Conservation (phyloP, 768 basidiomycete genomes). For the Gloeophyllum trabeum region DNA sequence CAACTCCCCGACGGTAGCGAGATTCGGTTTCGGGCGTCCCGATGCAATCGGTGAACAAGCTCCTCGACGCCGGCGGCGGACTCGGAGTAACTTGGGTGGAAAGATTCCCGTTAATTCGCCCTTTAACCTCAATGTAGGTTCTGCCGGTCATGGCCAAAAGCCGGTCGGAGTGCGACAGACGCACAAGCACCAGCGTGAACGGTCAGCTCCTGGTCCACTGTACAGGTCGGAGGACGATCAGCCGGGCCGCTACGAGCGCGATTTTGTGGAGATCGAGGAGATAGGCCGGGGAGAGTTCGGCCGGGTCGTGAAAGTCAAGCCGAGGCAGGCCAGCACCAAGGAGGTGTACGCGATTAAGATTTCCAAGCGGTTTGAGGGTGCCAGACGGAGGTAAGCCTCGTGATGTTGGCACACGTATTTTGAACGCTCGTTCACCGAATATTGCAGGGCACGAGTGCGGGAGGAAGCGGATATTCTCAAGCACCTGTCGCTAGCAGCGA, state of each 20-base stretch:
- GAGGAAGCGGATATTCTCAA: slow-evolving; percentile 93
- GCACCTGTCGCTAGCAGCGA: slow-evolving; percentile 39
- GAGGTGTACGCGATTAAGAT: slow-evolving; percentile 83
- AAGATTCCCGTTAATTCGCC: not conserved
- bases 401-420: not conserved
- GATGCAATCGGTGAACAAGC: too few species aligned
- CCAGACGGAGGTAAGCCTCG: slow-evolving; percentile 68
- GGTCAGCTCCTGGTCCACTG: too few species aligned
- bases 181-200: too few species aligned
- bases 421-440: not conserved
- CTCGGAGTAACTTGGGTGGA: not conserved
- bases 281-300: slow-evolving; percentile 92
- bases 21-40: too few species aligned
- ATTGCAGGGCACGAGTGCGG: slow-evolving; percentile 61
- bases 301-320: slow-evolving; percentile 68
- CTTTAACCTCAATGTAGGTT: not conserved
- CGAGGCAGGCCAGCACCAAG: slow-evolving; percentile 16
- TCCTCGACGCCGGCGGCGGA: too few species aligned
- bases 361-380: slow-evolving; percentile 86
- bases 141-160: too few species aligned
- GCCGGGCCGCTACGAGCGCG: slow-evolving; percentile 62
- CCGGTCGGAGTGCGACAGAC: too few species aligned
- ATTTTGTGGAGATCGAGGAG: slow-evolving; percentile 71
- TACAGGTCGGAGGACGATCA: slow-evolving; percentile 29
- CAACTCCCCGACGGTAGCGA: not conserved